Evolutionary conservation across 179 eudicot genomes (phyloP).

Genomic region (Beta lomatogona): DNA sequence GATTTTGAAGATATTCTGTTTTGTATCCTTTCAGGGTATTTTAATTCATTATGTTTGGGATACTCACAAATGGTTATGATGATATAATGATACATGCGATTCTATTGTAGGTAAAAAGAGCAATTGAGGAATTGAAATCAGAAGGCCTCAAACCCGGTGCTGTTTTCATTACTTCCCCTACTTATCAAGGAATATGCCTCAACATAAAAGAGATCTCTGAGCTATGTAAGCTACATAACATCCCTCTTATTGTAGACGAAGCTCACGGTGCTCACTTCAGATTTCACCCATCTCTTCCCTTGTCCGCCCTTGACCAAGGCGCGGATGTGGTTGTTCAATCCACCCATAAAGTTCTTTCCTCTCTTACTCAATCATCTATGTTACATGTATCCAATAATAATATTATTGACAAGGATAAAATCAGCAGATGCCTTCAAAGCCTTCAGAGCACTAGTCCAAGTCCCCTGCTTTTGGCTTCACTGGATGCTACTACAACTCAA

Average conservation of each 20-base stretch:
- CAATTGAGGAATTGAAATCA: constrained; percentile 43
- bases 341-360: constrained; percentile 77
- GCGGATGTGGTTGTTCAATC: constrained; percentile 58
- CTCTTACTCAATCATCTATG: constrained; percentile 82
- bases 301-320: constrained; percentile 67
- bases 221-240: constrained; percentile 45
- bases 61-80: too few species aligned
- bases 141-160: constrained; percentile 64
- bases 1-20: too few species aligned
- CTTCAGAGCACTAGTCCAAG: constrained; percentile 76
- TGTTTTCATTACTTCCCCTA: constrained; percentile 64
- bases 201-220: constrained; percentile 47
- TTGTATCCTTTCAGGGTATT: too few species aligned
- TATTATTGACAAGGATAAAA: constrained; percentile 53
- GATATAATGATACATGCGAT: too few species aligned
- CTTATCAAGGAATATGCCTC: constrained; percentile 77
- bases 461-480: constrained; percentile 61
- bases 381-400: constrained; percentile 52
- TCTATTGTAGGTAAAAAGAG: constrained; percentile 49
- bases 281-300: constrained; percentile 57
- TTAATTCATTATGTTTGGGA: too few species aligned
- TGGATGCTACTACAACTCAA: constrained; percentile 69
- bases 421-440: constrained; percentile 56
- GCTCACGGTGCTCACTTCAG: constrained; percentile 91
- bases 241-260: constrained; percentile 81